Base-by-base conservation (phyloP, 805 yeast species). In the Kregervanrija fluxuum region DNA sequence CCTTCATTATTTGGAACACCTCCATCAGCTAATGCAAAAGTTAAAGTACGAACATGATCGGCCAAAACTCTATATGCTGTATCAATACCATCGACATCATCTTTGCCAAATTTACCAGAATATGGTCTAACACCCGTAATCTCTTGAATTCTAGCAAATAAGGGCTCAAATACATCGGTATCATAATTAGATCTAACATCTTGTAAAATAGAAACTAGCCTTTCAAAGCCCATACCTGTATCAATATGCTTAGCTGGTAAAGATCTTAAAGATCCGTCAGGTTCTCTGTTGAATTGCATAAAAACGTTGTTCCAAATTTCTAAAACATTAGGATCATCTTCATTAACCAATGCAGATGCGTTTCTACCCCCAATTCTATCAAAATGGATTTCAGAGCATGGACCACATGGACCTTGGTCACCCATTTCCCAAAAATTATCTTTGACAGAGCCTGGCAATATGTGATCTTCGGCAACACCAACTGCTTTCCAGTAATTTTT, bases 391-490 rank as follows among this genome's bases (percentile, higher is more conserved):
- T 93, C 99, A 17, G 95, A 85, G 70, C 99, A 95, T 42, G 99
- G 99, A 51, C 99, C 99, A 73, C 99, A 93, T 40, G 99, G 99
- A 54, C 99, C 99, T 72, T 91, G 98, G 62, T 95, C 99, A 58
- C 99, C 99, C 99, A 93, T 93, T 73, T 93, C 99, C 99, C 99
- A 93, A 68, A 93, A 93, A 70, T 93, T 93, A 65, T 93, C 99
- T 61, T 80, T 72, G 43, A 82, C 85, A 54, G 81, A 71, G 46
- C 99, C 99, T 15, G 96, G 95, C 54, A 93, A 71, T 55, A 93
- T 91, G 63, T 89, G 98, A 62, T 82, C 90, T 54, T 87, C 96
- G 32, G 82, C 75, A 45, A 91, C 95, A 56, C 99, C 99, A 36
- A 84, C 85, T 34, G 74, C 78, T 51, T 71, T 69, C 99, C 99